Percentiles rank a stretch among this genome's conserved stretches.
These are phyloP conservation scores for Cubamyces sp. DNA, from an alignment of 768 basidiomycete species.

Conservation along the genomic window DNA sequence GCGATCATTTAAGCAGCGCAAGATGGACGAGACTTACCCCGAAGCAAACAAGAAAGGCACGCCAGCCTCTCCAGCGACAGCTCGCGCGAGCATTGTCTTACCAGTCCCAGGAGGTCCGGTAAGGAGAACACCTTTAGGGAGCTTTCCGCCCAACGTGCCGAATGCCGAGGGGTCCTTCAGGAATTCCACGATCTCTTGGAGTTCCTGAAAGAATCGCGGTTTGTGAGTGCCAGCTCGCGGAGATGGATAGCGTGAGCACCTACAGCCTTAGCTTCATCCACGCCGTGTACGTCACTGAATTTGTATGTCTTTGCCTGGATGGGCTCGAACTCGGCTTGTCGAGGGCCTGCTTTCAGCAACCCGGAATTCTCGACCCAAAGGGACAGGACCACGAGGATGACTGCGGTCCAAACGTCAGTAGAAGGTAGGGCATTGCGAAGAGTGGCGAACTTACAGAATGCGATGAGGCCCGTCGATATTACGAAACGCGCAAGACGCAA, in stretches of 20 bases:
- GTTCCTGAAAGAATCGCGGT: constrained; percentile 56
- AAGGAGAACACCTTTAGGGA: constrained; percentile 91
- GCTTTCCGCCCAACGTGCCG: constrained; percentile 87
- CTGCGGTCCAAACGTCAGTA: constrained; percentile 39
- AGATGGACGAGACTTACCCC: constrained; percentile 53
- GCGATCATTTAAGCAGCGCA: neutral
- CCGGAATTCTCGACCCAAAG: constrained; percentile 94
- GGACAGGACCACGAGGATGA: constrained; percentile 83
- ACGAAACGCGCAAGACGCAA: constrained; percentile 54
- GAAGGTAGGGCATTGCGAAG: neutral
- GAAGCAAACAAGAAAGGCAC: constrained; percentile 98
- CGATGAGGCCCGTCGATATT: constrained; percentile 54
- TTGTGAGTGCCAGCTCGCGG: neutral
- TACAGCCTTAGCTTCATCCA: constrained; percentile 95
- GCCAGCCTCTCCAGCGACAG: constrained; percentile 96
- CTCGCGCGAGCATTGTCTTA: constrained; percentile 97
- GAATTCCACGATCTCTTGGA: constrained; percentile 94
- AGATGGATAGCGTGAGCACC: constrained; percentile 25
- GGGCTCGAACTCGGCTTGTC: constrained; percentile 83
- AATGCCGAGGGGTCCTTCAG: constrained; percentile 92
- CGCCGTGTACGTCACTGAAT: constrained; percentile 95
- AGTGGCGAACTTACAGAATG: constrained; percentile 60
- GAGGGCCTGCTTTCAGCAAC: constrained; percentile 85
- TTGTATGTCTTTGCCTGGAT: constrained; percentile 79
- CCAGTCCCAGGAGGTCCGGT: constrained; percentile 96